A percentile compares a stretch with the other conserved stretches of the same genome.
These are phyloP conservation scores for Cardiosporidium cionae DNA, from an alignment of 169 alveolate species.

Conservation along the genomic window DNA sequence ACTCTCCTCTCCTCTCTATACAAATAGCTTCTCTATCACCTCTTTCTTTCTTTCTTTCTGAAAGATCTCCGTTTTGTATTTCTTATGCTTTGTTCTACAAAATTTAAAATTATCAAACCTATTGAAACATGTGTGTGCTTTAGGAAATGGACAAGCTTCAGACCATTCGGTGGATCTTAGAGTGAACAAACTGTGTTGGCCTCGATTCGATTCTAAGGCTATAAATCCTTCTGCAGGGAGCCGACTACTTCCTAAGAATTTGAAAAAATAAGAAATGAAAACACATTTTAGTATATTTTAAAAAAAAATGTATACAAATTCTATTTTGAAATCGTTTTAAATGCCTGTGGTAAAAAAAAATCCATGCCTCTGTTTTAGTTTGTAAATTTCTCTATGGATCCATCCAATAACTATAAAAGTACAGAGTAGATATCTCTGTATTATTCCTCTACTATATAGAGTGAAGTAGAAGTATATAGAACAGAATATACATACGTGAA, in stretches of 20 bases:
- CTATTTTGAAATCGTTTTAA: no score
- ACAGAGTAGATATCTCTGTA: no score
- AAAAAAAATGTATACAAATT: no score
- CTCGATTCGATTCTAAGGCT: constrained; percentile 50
- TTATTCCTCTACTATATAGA: no score
- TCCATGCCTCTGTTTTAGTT: no score
- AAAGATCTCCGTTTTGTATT: neutral
- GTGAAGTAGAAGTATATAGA: no score
- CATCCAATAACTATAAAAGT: no score
- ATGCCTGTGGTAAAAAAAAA: no score
- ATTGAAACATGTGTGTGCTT: constrained; percentile 72
- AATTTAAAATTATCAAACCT: constrained; percentile 4
- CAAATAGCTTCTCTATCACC: neutral
- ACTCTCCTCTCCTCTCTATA: neutral
- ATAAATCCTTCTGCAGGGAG: constrained; percentile 62
- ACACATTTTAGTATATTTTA: no score
- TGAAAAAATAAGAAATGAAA: no score
- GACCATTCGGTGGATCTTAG: constrained; percentile 34
- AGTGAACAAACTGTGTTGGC: constrained; percentile 51
- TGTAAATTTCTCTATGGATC: no score
- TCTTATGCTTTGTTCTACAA: neutral
- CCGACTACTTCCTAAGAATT: constrained; percentile 30
- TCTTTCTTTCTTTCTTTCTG: neutral
- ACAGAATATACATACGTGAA: no score
- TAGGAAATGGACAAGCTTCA: constrained; percentile 35